Evolutionary conservation across 768 basidiomycete genomes (phyloP).

Genomic region (Auriscalpium vulgare): DNA sequence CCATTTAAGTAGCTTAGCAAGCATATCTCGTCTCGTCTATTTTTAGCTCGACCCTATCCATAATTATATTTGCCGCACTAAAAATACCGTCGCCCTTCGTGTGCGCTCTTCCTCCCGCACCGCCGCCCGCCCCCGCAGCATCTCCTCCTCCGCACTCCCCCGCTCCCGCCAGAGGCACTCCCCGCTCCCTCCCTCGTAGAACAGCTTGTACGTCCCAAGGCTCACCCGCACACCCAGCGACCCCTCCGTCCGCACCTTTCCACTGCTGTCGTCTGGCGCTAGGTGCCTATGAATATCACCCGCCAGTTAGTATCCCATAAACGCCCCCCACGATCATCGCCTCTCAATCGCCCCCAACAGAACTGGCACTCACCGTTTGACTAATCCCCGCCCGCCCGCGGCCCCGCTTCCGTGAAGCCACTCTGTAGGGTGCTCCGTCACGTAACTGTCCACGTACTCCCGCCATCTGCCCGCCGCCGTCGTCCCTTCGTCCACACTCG

Average conservation of each 20-base stretch:
- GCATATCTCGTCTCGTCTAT: conserved; percentile 12
- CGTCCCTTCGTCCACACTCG: conserved; percentile 52
- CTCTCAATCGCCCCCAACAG: not conserved
- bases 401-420: conserved; percentile 43
- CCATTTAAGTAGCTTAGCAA: not conserved
- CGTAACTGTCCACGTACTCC: conserved; percentile 68
- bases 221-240: conserved; percentile 49
- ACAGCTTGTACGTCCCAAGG: conserved; percentile 54
- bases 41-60: conserved; percentile 9
- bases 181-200: conserved; percentile 62
- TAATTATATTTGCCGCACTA: conserved; percentile 11
- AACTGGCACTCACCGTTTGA: conserved; percentile 1
- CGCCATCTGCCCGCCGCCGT: conserved; percentile 53
- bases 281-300: conserved; percentile 46
- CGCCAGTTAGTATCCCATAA: conserved; percentile 6
- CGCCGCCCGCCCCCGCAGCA: conserved; percentile 31
- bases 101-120: conserved; percentile 50
- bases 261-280: conserved; percentile 26
- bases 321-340: not conserved
- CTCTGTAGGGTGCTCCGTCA: conserved; percentile 63
- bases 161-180: conserved; percentile 41
- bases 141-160: conserved; percentile 25
- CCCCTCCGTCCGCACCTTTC: conserved; percentile 24
- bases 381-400: conserved; percentile 24
- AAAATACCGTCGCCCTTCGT: conserved; percentile 23